Percentiles rank a stretch among this genome's conserved stretches.
phyloP scores from a whole-genome alignment of 306 rosid genomes.

The Carpinus viminea region DNA sequence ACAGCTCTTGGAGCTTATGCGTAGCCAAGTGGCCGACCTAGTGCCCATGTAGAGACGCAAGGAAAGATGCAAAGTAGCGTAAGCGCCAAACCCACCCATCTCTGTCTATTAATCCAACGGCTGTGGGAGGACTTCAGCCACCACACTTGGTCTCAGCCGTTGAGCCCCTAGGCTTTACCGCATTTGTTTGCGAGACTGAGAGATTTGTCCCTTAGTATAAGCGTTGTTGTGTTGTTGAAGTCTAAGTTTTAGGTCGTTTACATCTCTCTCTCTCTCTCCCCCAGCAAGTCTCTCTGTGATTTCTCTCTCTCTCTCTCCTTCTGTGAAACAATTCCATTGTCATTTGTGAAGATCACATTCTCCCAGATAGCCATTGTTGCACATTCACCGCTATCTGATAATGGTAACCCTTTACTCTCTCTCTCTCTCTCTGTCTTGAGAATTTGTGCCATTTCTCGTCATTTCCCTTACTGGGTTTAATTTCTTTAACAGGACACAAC shows the following conservation, averaged over 20 bases:
- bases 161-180: constrained; percentile 9
- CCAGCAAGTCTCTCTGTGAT: constrained; percentile 16
- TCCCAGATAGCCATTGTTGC: constrained; percentile 12
- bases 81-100: constrained; percentile 76
- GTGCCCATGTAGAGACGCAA: constrained; percentile 62
- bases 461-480: constrained; percentile 4
- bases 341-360: constrained; percentile 21
- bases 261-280: constrained; percentile 20
- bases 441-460: neutral
- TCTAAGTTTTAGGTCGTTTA: constrained; percentile 58
- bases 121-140: constrained; percentile 30
- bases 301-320: constrained; percentile 8
- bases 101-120: constrained; percentile 57
- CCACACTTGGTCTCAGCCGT: constrained; percentile 61
- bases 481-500: constrained; percentile 49
- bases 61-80: constrained; percentile 85
- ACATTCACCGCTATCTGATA: constrained; percentile 28
- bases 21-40: constrained; percentile 77
- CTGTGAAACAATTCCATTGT: neutral
- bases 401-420: constrained; percentile 10
- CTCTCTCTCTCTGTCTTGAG: neutral
- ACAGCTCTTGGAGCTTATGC: constrained; percentile 46
- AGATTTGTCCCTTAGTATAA: constrained; percentile 44
- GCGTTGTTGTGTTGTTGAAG: constrained; percentile 53
- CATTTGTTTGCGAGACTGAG: constrained; percentile 37